Conservation (phyloP, 139 green algal species). For the Volvox africanus region DNA sequence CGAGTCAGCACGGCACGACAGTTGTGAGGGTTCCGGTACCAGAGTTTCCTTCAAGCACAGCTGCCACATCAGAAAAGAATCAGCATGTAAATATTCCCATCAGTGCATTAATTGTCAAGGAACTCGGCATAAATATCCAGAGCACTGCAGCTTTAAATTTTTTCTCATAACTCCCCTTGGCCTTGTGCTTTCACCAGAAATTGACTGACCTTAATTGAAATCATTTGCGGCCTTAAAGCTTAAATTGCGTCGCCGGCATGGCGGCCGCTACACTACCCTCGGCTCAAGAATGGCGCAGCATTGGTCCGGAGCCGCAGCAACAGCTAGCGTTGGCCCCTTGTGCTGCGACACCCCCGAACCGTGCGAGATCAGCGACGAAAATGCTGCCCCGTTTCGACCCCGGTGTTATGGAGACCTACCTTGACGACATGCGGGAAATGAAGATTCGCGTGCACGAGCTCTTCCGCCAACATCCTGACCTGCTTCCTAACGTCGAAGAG, state of each 20-base stretch:
- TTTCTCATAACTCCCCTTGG: neutral
- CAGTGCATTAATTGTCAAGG: neutral
- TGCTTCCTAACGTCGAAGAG: slow-evolving; percentile 78
- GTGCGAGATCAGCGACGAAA: neutral
- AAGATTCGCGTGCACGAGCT: slow-evolving; percentile 60
- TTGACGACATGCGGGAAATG: slow-evolving; percentile 48
- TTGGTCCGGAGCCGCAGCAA: neutral
- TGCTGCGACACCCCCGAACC: neutral
- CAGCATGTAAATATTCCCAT: neutral
- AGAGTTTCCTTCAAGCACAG: neutral
- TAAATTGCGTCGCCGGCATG: neutral
- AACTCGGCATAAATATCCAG: neutral
- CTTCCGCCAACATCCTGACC: slow-evolving; percentile 79
- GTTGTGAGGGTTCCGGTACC: neutral
- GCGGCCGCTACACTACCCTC: neutral
- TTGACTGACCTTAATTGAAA: neutral
- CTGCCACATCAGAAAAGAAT: neutral
- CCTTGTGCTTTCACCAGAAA: neutral
- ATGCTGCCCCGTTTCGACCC: slow-evolving; percentile 51
- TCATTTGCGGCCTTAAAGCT: neutral
- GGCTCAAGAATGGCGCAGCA: neutral
- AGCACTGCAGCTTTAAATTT: neutral
- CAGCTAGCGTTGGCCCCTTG: slow-evolving; percentile 19
- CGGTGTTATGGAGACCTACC: slow-evolving; percentile 35
- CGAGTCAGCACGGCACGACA: neutral